Percentiles rank a stretch among this genome's conserved stretches.
phyloP scores from a whole-genome alignment of 495 filamentous ascomycete species.

The Lasiosphaeria miniovina region DNA sequence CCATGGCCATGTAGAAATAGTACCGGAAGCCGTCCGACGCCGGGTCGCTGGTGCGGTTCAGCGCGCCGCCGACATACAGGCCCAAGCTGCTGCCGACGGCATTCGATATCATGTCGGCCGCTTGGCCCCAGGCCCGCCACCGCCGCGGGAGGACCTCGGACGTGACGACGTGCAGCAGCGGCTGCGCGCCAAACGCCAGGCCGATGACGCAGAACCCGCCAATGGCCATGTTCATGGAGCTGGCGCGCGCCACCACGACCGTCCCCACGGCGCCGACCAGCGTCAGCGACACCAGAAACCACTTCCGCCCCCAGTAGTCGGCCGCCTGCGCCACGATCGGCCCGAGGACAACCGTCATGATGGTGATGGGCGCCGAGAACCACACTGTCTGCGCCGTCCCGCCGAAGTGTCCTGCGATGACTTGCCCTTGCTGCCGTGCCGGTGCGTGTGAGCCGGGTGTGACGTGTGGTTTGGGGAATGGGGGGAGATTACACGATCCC shows the following conservation, averaged over 20 bases:
- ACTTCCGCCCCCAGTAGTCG: constrained; percentile 40
- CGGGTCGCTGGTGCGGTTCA: constrained; percentile 22
- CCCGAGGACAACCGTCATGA: constrained; percentile 31
- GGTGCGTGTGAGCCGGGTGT: neutral
- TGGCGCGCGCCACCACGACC: constrained; percentile 31
- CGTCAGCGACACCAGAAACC: constrained; percentile 33
- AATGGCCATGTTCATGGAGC: constrained; percentile 31
- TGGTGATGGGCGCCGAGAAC: constrained; percentile 29
- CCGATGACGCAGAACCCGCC: constrained; percentile 29
- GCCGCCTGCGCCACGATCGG: constrained; percentile 35
- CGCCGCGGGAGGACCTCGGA: constrained; percentile 34
- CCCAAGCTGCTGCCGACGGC: constrained; percentile 19
- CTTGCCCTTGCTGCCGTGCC: constrained; percentile 24
- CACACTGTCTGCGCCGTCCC: constrained; percentile 21
- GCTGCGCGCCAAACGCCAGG: constrained; percentile 32
- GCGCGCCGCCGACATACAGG: constrained; percentile 24
- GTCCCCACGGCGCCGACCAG: constrained; percentile 29
- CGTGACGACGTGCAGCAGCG: constrained; percentile 34
- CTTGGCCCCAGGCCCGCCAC: constrained; percentile 30
- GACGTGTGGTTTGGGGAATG: neutral
- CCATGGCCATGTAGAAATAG: constrained; percentile 31
- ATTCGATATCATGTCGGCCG: constrained; percentile 24
- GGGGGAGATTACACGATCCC: neutral
- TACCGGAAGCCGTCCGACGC: constrained; percentile 27
- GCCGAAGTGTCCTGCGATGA: constrained; percentile 22